Base-by-base conservation (phyloP, 345 rosid species). In the Salix viminalis region DNA sequence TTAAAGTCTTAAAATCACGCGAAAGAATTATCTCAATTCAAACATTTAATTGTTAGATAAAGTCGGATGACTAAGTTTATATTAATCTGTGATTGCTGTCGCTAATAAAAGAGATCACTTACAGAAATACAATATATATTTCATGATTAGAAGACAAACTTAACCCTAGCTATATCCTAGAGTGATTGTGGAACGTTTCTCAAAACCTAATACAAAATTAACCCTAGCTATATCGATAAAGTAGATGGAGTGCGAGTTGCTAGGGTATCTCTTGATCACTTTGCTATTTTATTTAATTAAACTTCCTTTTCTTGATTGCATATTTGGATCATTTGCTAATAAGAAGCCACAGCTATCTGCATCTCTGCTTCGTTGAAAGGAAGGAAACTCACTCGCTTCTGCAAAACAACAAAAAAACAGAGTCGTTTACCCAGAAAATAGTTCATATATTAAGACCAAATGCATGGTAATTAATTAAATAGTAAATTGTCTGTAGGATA, bases 381-480 rank as follows among this genome's bases (percentile, higher is more conserved):
- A 86, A 78, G 65, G 91, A 92, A 92, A 84, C 91, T 96, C 80
- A 94, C 99, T 74, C 97, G 85, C 76, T 81, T 96, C 98, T 96
- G 93, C 88, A 85, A 69, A 24, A 37, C 62, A n/a, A 52, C 37
- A 36, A 13, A 7, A 23, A 42, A 66, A 8, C 18, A 46, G 14
- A 14, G 4, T 46, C 1, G 18, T 46, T 4, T 14, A 14, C 14
- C 4, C 18, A 52, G 19, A 52, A 52, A 52, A 41, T 41, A 41
- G 44, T 5, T 36, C 37, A 5, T 36, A 36, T 36, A 5, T 36
- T 36, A 36, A 36, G 37, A 36, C 0, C 37, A 5, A 5, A 36
- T 36, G 37, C 37, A 36, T 36, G 0, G 36, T 34, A 34, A 34
- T 34, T 34, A 34, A 34, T 5, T 34, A 5, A 34, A 16, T 18